A percentile compares a stretch with the other conserved stretches of the same genome.
phyloP scores from a whole-genome alignment of 2,329 filamentous ascomycete species.

The Cladosporium sp. region DNA sequence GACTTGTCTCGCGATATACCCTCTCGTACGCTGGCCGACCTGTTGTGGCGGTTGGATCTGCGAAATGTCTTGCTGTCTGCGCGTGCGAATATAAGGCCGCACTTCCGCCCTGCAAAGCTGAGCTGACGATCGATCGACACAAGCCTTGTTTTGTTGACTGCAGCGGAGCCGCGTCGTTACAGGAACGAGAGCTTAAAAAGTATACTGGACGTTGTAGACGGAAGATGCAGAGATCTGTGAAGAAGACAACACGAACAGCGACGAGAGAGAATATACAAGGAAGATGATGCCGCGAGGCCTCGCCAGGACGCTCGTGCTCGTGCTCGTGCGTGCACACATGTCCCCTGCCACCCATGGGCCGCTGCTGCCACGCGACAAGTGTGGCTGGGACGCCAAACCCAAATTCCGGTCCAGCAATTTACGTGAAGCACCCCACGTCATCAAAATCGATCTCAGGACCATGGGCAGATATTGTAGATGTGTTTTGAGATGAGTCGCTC shows the following conservation, averaged over 20 bases:
- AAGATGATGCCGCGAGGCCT: not conserved
- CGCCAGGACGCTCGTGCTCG: too few relatives aligned
- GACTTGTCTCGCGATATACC: not conserved
- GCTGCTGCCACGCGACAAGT: too few relatives aligned
- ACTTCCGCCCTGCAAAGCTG: not conserved
- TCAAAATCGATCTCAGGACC: too few relatives aligned
- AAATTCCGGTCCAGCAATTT: too few relatives aligned
- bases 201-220: too few relatives aligned
- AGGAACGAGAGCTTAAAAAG: slow-evolving; percentile 5
- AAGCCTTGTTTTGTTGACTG: not conserved
- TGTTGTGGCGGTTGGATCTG: not conserved
- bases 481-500: too few relatives aligned
- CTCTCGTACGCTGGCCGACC: not conserved
- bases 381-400: too few relatives aligned
- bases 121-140: slow-evolving; percentile 11
- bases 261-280: not conserved
- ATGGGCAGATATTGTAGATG: too few relatives aligned
- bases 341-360: too few relatives aligned
- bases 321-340: too few relatives aligned
- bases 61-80: not conserved
- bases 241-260: not conserved
- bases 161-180: slow-evolving; percentile 9
- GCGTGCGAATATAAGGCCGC: not conserved
- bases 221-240: not conserved
- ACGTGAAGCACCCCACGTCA: too few relatives aligned